Evolutionary conservation across 371 early-diverging fungal genomes (phyloP).

Genomic region (Lichtheimia corymbifera): DNA sequence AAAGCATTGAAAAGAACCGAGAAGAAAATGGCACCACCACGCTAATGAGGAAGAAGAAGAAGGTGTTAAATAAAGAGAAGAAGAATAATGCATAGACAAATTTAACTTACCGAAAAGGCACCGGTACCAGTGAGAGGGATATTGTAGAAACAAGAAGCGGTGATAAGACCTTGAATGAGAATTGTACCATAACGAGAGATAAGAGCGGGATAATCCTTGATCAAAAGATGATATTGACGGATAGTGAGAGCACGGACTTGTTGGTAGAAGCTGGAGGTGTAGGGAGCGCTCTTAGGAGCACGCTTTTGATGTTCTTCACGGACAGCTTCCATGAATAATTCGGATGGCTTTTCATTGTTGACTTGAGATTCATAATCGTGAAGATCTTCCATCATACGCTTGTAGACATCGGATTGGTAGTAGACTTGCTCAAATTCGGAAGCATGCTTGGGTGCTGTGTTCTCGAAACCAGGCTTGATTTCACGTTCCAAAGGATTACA

Average conservation of each 20-base stretch:
- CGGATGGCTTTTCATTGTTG: slow-evolving; percentile 24
- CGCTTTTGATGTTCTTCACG: slow-evolving; percentile 40
- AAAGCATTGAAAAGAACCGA: slow-evolving; percentile 58
- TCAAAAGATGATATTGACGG: slow-evolving; percentile 51
- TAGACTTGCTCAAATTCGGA: slow-evolving; percentile 52
- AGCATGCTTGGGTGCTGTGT: slow-evolving; percentile 41
- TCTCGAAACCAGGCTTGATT: slow-evolving; percentile 55
- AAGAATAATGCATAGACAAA: too few species aligned
- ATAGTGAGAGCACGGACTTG: slow-evolving; percentile 48
- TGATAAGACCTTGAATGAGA: slow-evolving; percentile 63
- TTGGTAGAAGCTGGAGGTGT: slow-evolving; percentile 47
- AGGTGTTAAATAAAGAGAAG: too few species aligned
- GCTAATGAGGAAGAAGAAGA: slow-evolving; percentile 7
- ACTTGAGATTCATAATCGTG: slow-evolving; percentile 11
- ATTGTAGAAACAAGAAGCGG: slow-evolving; percentile 66
- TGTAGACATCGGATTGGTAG: slow-evolving; percentile 36
- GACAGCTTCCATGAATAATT: slow-evolving; percentile 42
- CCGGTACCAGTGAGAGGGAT: slow-evolving; percentile 53
- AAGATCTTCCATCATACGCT: slow-evolving; percentile 36
- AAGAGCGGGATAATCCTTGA: slow-evolving; percentile 47
- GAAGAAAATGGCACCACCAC: slow-evolving; percentile 66
- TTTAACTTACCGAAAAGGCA: slow-evolving; percentile 46
- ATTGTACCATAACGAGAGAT: slow-evolving; percentile 56
- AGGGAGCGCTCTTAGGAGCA: slow-evolving; percentile 39
- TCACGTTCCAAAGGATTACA: slow-evolving; percentile 67